Evolutionary conservation across 768 basidiomycete species (phyloP).

Genomic region (Rubroboletus pulcherrimus): DNA sequence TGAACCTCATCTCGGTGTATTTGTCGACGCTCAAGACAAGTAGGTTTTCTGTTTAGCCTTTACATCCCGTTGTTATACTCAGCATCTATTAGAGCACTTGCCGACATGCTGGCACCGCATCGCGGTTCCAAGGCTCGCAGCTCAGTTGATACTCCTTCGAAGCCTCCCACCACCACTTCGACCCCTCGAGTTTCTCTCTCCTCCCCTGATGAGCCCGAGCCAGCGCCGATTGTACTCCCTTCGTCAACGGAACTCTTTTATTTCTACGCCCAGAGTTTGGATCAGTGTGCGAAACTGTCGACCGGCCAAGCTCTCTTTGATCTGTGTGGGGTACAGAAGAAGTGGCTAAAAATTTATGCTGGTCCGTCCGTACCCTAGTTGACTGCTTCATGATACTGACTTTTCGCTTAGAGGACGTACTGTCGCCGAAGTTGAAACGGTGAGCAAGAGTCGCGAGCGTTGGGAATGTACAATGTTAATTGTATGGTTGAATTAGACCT

Average conservation of each 20-base stretch:
- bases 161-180: conserved; percentile 22
- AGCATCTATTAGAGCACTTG: conserved; percentile 56
- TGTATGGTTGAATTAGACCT: conserved; percentile 32
- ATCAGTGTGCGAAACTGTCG: conserved; percentile 89
- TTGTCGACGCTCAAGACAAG: conserved; percentile 97
- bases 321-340: conserved; percentile 76
- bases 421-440: conserved; percentile 73
- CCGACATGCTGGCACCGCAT: conserved; percentile 87
- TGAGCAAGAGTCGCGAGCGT: conserved; percentile 25
- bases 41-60: conserved; percentile 37
- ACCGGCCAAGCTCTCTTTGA: conserved; percentile 82
- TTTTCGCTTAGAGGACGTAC: conserved; percentile 72
- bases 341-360: conserved; percentile 93
- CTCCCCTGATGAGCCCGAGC: conserved; percentile 41
- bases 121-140: conserved; percentile 59
- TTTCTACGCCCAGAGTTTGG: conserved; percentile 92
- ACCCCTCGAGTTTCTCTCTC: conserved; percentile 38
- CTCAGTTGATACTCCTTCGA: conserved; percentile 58
- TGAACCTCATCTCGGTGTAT: conserved; percentile 88
- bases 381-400: not conserved
- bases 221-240: conserved; percentile 70
- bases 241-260: conserved; percentile 97
- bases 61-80: not conserved
- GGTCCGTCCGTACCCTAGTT: conserved; percentile 42
- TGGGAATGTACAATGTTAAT: not conserved